Evolutionary conservation across 2,329 filamentous ascomycete genomes (phyloP).

Genomic region (Xylaria sp.): DNA sequence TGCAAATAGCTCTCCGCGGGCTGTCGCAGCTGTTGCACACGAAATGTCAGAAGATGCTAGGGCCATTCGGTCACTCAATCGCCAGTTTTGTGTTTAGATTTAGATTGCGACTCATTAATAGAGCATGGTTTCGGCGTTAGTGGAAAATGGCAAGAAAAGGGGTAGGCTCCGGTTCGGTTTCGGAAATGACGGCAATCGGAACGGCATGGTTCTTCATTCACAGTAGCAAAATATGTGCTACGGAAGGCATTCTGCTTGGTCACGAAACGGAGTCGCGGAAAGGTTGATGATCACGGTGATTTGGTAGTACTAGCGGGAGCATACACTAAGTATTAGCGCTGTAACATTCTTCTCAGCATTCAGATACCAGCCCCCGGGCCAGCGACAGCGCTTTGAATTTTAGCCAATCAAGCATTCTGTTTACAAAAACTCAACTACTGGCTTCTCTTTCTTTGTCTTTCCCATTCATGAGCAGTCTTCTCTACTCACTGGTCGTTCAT

Average conservation of each 20-base stretch:
- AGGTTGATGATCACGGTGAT: constrained; percentile 3
- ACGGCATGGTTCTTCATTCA: constrained; percentile 13
- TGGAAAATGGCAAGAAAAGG: constrained; percentile 13
- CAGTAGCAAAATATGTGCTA: constrained; percentile 8
- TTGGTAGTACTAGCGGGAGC: background rate
- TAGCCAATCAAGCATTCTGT: background rate
- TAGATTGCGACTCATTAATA: constrained; percentile 36
- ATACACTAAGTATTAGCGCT: background rate
- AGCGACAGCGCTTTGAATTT: constrained; percentile 3
- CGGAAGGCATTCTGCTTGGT: background rate
- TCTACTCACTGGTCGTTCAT: background rate
- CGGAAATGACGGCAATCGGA: constrained; percentile 34
- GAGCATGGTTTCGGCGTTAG: constrained; percentile 44
- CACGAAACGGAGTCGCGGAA: constrained; percentile 30
- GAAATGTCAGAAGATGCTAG: constrained; percentile 67
- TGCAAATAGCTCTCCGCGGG: constrained; percentile 62
- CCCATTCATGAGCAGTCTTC: too few relatives aligned
- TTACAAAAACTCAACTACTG: background rate
- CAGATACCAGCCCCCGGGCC: constrained; percentile 21
- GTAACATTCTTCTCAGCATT: constrained; percentile 16
- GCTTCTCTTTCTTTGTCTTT: background rate
- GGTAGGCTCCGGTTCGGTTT: background rate
- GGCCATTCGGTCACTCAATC: constrained; percentile 73
- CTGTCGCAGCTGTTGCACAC: constrained; percentile 48
- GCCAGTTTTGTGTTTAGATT: constrained; percentile 60